These are phyloP conservation scores for Skeletonema costatum DNA, from an alignment of 108 stramenopile genomes.

Conservation along the genomic window DNA sequence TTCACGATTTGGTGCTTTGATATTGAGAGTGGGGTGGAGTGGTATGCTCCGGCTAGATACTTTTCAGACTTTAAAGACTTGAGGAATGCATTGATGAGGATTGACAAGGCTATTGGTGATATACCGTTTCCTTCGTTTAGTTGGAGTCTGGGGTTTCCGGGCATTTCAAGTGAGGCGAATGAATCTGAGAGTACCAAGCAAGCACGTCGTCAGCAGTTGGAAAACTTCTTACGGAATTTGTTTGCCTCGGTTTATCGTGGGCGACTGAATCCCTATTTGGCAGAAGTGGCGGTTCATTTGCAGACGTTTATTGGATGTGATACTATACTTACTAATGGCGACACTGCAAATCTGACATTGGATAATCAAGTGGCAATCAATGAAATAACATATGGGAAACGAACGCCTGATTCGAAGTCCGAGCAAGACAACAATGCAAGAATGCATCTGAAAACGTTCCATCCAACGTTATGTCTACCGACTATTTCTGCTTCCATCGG, in stretches of 20 bases:
- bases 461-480: slow-evolving; percentile 79
- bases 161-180: slow-evolving; percentile 23
- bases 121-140: slow-evolving; percentile 64
- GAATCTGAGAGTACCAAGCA: slow-evolving; percentile 51
- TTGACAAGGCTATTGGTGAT: slow-evolving; percentile 47
- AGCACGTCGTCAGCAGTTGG: slow-evolving; percentile 57
- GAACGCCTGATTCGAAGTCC: slow-evolving; percentile 25
- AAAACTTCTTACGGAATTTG: slow-evolving; percentile 65
- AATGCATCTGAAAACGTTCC: slow-evolving; percentile 65
- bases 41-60: slow-evolving; percentile 87
- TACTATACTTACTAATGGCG: slow-evolving; percentile 22
- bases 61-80: slow-evolving; percentile 81
- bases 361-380: slow-evolving; percentile 50
- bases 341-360: slow-evolving; percentile 13
- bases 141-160: slow-evolving; percentile 30
- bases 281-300: slow-evolving; percentile 76
- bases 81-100: slow-evolving; percentile 41
- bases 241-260: slow-evolving; percentile 65
- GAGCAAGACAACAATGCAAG: slow-evolving; percentile 48
- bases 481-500: slow-evolving; percentile 70
- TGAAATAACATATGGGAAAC: slow-evolving; percentile 36
- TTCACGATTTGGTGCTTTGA: slow-evolving; percentile 89
- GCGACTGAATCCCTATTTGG: slow-evolving; percentile 57
- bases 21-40: slow-evolving; percentile 75
- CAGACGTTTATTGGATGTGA: slow-evolving; percentile 88